Evolutionary conservation across 2,329 filamentous ascomycete genomes (phyloP), one percentile per base, ranked within the genome.

Genomic region (Corynespora cassiicola): DNA sequence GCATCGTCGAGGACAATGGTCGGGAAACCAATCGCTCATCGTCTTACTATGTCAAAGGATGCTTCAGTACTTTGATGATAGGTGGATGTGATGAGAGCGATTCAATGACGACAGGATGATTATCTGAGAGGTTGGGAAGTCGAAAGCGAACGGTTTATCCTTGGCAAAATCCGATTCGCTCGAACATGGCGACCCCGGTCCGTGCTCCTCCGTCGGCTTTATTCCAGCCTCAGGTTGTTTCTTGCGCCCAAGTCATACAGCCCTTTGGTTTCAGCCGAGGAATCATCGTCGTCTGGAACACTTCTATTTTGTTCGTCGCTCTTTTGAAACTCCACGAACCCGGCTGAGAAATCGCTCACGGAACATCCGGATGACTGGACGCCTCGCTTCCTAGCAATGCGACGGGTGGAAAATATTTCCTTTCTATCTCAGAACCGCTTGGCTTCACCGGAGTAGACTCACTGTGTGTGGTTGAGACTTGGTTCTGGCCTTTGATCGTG

Each of bases 1-100:
- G 15, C 21, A 36, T 27, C 10, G 10, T 51, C 24, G 42, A 44
- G 38, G 27, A 38, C 35, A 37, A 31, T 32, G 36, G 42, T 25
- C 32, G 36, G 31, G 21, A 34, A 33, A 32, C 28, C 24, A 38
- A 39, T 18, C 31, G 39, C 46, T 25, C 56, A 66, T 64, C 20
- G 48, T 51, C 34, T 45, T n/a, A 24, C 8, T 8, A 24, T 24
- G 22, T n/a, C n/a, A n/a, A n/a, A n/a, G n/a, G n/a, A n/a, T n/a
- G n/a, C n/a, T n/a, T n/a, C n/a, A n/a, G n/a, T n/a, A n/a, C n/a
- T n/a, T n/a, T n/a, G n/a, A n/a, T n/a, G n/a, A n/a, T n/a, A n/a
- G n/a, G 22, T 24, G 22, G 7, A 24, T 8, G 22, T n/a, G 8
- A 24, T 7, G 22, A n/a, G 7, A 7, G n/a, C 7, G 8, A 24